Percentiles rank a stretch among this genome's conserved stretches.
Evolutionary conservation across 2,329 filamentous ascomycete genomes (phyloP).

Genomic region (Calonectria leucothoes): DNA sequence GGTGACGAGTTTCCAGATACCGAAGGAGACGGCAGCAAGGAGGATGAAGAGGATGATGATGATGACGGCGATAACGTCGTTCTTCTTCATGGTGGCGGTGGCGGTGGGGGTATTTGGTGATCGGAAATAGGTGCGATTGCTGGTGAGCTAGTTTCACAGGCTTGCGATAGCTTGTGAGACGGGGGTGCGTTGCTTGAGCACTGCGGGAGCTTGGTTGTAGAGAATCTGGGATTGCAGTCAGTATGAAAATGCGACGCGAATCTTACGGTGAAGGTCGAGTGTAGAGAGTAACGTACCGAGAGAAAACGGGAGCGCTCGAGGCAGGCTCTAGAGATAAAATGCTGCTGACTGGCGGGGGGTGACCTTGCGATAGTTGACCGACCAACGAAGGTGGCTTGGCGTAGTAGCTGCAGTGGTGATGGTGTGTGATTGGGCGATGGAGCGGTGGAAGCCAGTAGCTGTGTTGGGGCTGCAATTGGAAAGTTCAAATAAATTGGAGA

Average conservation of each 20-base stretch:
- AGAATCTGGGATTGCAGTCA: constrained; percentile 7
- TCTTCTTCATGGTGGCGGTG: constrained; percentile 67
- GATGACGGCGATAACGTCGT: constrained; percentile 76
- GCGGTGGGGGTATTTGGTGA: constrained; percentile 32
- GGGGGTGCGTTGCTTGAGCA: neutral
- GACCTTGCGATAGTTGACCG: constrained; percentile 19
- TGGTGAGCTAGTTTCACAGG: neutral
- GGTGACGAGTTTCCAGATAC: constrained; percentile 71
- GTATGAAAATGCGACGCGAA: neutral
- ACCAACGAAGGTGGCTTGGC: constrained; percentile 9
- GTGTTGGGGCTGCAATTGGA: too few relatives aligned
- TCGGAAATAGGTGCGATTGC: constrained; percentile 2
- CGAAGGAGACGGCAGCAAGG: constrained; percentile 70
- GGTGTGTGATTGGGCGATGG: neutral
- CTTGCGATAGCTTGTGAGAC: neutral
- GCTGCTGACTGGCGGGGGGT: constrained; percentile 12
- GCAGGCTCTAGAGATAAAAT: constrained; percentile 11
- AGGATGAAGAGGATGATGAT: constrained; percentile 75
- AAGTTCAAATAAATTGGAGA: neutral
- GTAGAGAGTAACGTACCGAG: constrained; percentile 11
- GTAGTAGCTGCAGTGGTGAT: neutral
- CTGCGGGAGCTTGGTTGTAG: neutral
- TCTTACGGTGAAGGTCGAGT: neutral
- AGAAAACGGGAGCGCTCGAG: neutral
- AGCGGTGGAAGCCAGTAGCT: neutral